A percentile compares a stretch with the other conserved stretches of the same genome.
phyloP scores from a whole-genome alignment of 2,329 filamentous ascomycete genomes.

The Colletotrichum nymphaeae region DNA sequence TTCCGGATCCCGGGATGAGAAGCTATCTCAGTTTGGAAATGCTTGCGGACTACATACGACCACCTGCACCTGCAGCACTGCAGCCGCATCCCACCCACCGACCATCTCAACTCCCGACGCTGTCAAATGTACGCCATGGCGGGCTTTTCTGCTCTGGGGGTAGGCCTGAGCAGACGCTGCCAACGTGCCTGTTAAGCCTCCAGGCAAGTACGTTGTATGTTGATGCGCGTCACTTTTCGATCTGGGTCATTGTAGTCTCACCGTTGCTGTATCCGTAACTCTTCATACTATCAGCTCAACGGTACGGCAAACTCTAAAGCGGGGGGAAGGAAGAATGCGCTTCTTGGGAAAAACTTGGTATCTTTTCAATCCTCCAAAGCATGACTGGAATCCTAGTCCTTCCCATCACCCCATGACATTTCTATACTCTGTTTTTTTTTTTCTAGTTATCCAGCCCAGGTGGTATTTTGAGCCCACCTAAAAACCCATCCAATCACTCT shows the following conservation, averaged over 20 bases:
- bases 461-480: background rate
- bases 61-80: background rate
- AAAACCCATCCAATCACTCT: too few relatives aligned
- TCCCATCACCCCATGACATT: background rate
- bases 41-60: conserved; percentile 15
- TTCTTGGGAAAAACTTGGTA: conserved; percentile 8
- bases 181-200: background rate
- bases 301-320: background rate
- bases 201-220: background rate
- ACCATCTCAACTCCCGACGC: background rate
- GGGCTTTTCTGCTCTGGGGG: background rate
- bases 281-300: background rate
- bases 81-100: background rate
- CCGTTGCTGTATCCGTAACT: background rate
- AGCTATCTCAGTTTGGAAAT: conserved; percentile 25
- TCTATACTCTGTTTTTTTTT: conserved; percentile 1
- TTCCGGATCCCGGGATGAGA: conserved; percentile 10
- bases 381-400: background rate
- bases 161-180: background rate
- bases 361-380: conserved; percentile 12
- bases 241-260: background rate
- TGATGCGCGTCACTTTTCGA: background rate
- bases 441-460: background rate
- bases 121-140: background rate
- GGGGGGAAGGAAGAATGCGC: background rate